Conservation (phyloP, 2,329 filamentous ascomycete species). For the Capronia americana region DNA sequence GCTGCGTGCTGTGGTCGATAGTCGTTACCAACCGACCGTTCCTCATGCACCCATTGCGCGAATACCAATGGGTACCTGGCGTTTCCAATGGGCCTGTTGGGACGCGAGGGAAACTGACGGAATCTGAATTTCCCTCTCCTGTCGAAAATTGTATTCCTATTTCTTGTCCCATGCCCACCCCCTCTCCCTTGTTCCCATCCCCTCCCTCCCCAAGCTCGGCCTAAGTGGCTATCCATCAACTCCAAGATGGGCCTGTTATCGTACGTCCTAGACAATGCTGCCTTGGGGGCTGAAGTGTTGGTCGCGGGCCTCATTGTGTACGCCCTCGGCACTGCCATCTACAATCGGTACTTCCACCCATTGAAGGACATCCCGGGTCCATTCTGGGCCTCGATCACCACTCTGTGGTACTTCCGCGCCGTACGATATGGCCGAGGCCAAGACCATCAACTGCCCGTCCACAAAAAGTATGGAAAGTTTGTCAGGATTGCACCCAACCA, state of each 20-base stretch:
- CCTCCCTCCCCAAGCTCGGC: background rate
- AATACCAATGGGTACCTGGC: background rate
- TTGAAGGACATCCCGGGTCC: constrained; percentile 34
- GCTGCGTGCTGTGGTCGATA: background rate
- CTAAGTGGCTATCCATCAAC: background rate
- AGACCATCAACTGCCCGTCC: constrained; percentile 30
- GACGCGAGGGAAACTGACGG: background rate
- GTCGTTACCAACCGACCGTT: background rate
- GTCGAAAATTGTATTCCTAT: background rate
- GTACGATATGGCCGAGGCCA: constrained; percentile 29
- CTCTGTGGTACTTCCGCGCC: constrained; percentile 32
- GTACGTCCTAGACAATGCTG: constrained; percentile 11
- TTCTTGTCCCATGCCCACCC: background rate
- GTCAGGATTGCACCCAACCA: constrained; percentile 35
- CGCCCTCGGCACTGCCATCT: constrained; percentile 24
- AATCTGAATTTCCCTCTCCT: background rate
- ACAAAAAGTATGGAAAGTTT: constrained; percentile 37
- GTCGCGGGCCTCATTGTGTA: constrained; percentile 16
- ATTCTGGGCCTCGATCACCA: constrained; percentile 34
- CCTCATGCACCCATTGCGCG: background rate
- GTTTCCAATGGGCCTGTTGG: background rate
- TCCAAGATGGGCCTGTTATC: constrained; percentile 26
- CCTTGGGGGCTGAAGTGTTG: constrained; percentile 11
- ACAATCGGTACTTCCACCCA: constrained; percentile 35
- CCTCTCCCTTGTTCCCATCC: background rate